A percentile compares a stretch with the other conserved stretches of the same genome.
These are phyloP conservation scores for Ceratobasidium sp. DNA, from an alignment of 1,284 basidiomycete genomes.

Conservation along the genomic window DNA sequence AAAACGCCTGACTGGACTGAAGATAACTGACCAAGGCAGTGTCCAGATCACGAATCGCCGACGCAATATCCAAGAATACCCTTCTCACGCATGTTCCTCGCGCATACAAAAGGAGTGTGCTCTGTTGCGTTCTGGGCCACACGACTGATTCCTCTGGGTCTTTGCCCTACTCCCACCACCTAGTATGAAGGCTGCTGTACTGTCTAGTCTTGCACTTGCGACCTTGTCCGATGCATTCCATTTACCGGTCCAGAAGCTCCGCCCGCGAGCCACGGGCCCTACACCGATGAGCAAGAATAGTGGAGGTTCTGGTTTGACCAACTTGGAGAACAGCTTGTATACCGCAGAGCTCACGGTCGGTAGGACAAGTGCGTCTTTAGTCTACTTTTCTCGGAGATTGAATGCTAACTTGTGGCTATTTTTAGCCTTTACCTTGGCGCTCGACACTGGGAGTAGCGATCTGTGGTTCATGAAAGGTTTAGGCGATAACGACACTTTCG, in stretches of 20 bases:
- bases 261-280: conserved; percentile 11
- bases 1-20: background rate
- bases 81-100: background rate
- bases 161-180: background rate
- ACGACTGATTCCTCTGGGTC: background rate
- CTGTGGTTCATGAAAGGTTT: conserved; percentile 18
- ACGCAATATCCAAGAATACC: background rate
- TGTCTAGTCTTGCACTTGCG: conserved; percentile 20
- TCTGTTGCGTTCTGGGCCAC: background rate
- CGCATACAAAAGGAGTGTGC: conserved; percentile 10
- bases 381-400: background rate
- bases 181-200: conserved; percentile 6
- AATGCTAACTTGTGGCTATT: background rate
- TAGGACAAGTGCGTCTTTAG: background rate
- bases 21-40: conserved; percentile 17
- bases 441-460: conserved; percentile 42
- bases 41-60: conserved; percentile 7
- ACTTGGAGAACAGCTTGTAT: conserved; percentile 11
- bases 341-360: conserved; percentile 15
- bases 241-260: conserved; percentile 25
- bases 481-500: conserved; percentile 8
- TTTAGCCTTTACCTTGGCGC: conserved; percentile 23
- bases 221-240: conserved; percentile 22
- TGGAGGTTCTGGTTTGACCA: background rate
- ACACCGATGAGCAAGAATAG: conserved; percentile 16